Base-by-base conservation (phyloP, 2,329 filamentous ascomycete genomes). In the Phaeoacremonium minimum region DNA sequence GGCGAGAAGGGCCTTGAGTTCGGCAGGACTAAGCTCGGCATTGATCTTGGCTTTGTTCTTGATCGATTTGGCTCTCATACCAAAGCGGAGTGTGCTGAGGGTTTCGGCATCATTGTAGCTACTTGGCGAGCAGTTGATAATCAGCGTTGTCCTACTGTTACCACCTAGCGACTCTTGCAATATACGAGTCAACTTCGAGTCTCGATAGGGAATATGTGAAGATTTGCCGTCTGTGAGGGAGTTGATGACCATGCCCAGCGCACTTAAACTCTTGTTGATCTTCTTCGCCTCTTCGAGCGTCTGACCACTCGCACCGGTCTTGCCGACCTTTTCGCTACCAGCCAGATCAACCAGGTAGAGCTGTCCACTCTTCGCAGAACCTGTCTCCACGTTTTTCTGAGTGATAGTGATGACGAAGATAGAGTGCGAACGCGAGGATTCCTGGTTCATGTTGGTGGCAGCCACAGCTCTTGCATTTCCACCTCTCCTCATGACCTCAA, bases 11-110 rank as follows among this genome's bases (percentile, higher is more conserved):
- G 82, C 75, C 67, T 97, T 98, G 71, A 98, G 80, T 64, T 98
- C 93, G 11, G 89, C 81, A 31, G 93, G 93, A 54, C 91, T 97
- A 52, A 98, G 78, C 63, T 98, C 93, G 31, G 91, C 90, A 58
- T 98, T 98, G 76, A 98, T 85, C 83, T 97, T 98, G 64, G 93
- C 93, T 75, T 97, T 97, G 73, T 97, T 97, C 83, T 97, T 96
- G 71, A 98, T 98, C 0, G 88, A 87, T 72, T 98, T 98, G 40
- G 93, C 93, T 58, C 93, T 77, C 65, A 93, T 94, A 70, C 93
- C 93, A 57, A 97, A 98, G 31, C 90, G 80, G 42, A 98, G 67
- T 1, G 93, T 98, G 47, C 89, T 85, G 33, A 97, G 67, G 0
- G 93, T 97, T 68, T 98, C 93, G 37, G 83, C 80, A 66, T 96